Base-by-base conservation (phyloP, 2,329 filamentous ascomycete genomes). In the Diaporthe vaccinii region DNA sequence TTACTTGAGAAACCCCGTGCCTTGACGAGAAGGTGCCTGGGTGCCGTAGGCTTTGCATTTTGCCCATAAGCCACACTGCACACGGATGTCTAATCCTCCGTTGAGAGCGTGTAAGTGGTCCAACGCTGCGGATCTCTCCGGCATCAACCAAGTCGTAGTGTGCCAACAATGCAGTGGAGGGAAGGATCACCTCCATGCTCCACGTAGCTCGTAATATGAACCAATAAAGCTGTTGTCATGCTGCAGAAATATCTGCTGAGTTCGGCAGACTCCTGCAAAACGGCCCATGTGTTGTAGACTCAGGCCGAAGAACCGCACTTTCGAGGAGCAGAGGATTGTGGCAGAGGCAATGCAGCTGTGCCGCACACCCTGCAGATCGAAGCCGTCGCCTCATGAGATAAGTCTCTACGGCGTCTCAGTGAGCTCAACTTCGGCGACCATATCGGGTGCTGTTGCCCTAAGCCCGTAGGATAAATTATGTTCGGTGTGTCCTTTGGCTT, bases 111-210 rank as follows among this genome's bases (percentile, higher is more conserved):
- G 31, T 53, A 51, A 68, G 46, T 36, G 44, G 31, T n/a, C 22
- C 65, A 53, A 53, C 14, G 22, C 31, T 53, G 65, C 65, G 65
- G 46, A 39, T 25, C 20, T 39, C 46, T 68, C 65, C 46, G 65
- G n/a, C 65, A 17, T 12, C 65, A 53, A 25, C 22, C 15, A 68
- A 39, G 14, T 20, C 34, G 46, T 28, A n/a, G 31, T 68, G 61
- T 36, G 31, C 46, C n/a, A 68, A 46, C 65, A 39, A 39, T 7
- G 6, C 28, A 15, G 41, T 28, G 20, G 8, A 39, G 22, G 17
- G 46, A 20, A 53, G 14, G 62, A 53, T 53, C 20, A 67, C 44
- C 20, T 68, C 31, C 31, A 39, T 25, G 44, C 28, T 6, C 53
- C 65, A 68, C 46, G n/a, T 28, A 55, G 46, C 46, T 22, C 31